Evolutionary conservation across 1,139 yeast genomes (phyloP), one percentile per base, ranked within the genome.

Genomic region (Protomyces macrosporus): DNA sequence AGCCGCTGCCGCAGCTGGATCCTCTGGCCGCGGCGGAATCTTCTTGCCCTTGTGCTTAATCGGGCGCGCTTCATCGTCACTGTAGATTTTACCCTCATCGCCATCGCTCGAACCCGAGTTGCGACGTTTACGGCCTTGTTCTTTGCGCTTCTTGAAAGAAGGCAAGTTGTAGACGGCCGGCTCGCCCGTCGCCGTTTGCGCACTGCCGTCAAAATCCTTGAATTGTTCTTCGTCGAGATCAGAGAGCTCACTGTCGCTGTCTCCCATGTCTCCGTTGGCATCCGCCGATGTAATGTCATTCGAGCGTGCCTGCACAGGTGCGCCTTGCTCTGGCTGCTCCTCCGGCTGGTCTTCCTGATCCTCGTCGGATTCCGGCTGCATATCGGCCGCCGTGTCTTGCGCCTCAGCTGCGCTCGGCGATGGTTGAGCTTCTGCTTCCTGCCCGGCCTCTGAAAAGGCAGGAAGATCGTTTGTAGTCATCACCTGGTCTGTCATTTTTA

Each of bases 171-270:
- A 73, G 45, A 79, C 80, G 60, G 78, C 79, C 37, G 75, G 70
- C 14, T 74, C 70, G 9, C 23, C 48, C 16, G 48, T 42, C 50
- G 67, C 59, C 1, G 72, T 72, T 30, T 71, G 66, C 2, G 65
- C 66, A 16, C 58, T 69, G 54, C 45, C 56, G 45, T 74, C 74
- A 37, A 70, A 68, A 52, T 73, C 77, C 39, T 71, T 70, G 57
- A 73, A 72, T 55, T 72, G 74, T 30, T 75, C 77, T 64, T 76
- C 80, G 65, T 77, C 79, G 30, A 74, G 69, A 62, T 76, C 80
- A 1, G 77, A 74, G 14, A 75, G 69, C 52, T 71, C 75, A 33
- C 70, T 67, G 54, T 70, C 72, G 32, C 48, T 42, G 35, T 67
- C 67, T 45, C 69, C 69, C 36, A 48, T 51, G 42, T 54, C 65